Evolutionary conservation across 306 rosid genomes (phyloP).

Genomic region (Clitoria ternatea): DNA sequence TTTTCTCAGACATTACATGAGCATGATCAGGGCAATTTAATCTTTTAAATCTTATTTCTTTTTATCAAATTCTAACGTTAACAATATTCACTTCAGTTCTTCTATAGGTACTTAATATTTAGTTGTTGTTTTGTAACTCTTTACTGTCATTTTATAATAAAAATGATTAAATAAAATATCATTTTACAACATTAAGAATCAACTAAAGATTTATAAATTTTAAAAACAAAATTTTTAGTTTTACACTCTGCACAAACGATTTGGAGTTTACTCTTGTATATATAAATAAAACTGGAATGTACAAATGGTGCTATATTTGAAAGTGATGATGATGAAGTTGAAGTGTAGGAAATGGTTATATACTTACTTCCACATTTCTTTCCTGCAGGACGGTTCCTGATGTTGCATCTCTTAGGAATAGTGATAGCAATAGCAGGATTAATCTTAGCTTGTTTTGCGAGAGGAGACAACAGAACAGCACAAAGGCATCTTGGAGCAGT

Average conservation of each 20-base stretch:
- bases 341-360: not conserved
- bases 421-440: constrained; percentile 71
- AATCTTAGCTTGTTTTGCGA: constrained; percentile 73
- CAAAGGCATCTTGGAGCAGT: constrained; percentile 73
- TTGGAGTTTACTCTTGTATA: not conserved
- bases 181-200: too few relatives aligned
- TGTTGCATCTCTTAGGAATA: constrained; percentile 84
- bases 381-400: constrained; percentile 71
- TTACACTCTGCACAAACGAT: too few relatives aligned
- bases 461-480: constrained; percentile 73
- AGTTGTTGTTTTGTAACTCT: too few relatives aligned
- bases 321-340: not conserved
- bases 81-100: too few relatives aligned
- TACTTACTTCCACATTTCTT: constrained; percentile 95
- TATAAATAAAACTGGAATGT: not conserved
- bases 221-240: not conserved
- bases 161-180: too few relatives aligned
- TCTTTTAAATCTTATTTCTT: too few relatives aligned
- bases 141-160: too few relatives aligned
- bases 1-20: too few relatives aligned
- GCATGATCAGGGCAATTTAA: too few relatives aligned
- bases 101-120: too few relatives aligned
- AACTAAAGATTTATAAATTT: too few relatives aligned
- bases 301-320: not conserved
- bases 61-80: too few relatives aligned